Percentiles rank a stretch among this genome's conserved stretches.
Conservation (phyloP, 768 basidiomycete species). For the Mrakia blollopis region DNA sequence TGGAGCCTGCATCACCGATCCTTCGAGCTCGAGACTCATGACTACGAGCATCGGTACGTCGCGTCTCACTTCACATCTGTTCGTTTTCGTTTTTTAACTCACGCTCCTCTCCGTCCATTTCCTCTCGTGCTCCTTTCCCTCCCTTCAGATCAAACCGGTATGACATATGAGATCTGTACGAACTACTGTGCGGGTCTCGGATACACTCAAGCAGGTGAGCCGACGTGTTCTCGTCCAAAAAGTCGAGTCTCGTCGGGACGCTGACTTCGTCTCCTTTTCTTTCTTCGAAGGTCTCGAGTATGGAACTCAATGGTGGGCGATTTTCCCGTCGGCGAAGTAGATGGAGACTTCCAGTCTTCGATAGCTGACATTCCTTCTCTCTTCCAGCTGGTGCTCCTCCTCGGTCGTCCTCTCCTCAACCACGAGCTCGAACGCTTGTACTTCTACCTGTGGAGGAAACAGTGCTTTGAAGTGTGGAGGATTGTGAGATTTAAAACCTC, state of each 20-base stretch:
- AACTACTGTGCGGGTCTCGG: conserved; percentile 7
- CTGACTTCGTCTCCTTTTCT: neutral
- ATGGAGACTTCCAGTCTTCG: no score
- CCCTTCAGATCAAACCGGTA: neutral
- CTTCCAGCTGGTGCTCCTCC: neutral
- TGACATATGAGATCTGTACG: conserved; percentile 27
- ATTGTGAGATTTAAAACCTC: no score
- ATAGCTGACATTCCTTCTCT: neutral
- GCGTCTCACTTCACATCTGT: no score
- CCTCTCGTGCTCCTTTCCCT: no score
- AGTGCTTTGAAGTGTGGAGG: neutral
- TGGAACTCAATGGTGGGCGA: neutral
- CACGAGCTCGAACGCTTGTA: neutral
- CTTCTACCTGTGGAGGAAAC: neutral
- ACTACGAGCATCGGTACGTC: no score
- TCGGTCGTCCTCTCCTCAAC: neutral
- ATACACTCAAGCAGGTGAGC: conserved; percentile 12
- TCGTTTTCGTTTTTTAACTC: no score
- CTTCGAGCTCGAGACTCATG: neutral
- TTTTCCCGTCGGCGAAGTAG: no score
- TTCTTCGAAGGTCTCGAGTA: neutral
- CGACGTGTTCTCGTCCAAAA: no score
- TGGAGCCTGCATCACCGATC: neutral
- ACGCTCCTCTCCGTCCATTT: neutral
- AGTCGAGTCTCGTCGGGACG: neutral